Evolutionary conservation across 2,329 filamentous ascomycete species (phyloP).

Genomic region (Epichloe scottii): DNA sequence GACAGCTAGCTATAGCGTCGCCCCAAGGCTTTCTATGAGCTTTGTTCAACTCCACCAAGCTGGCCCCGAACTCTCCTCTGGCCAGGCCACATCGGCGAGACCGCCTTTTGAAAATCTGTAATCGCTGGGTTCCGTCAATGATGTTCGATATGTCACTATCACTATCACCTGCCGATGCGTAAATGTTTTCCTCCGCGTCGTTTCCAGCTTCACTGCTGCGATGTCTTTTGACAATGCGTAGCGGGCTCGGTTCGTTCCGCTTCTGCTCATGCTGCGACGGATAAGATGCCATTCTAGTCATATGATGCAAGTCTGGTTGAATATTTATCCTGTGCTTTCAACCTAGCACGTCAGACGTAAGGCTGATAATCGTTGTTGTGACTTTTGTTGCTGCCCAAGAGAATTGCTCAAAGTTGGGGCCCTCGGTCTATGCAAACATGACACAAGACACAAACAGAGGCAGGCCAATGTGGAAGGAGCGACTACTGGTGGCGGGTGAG

Average conservation of each 20-base stretch:
- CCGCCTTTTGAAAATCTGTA: conserved; percentile 8
- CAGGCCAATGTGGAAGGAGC: conserved; percentile 3
- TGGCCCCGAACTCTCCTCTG: conserved; percentile 2
- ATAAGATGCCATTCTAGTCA: conserved; percentile 22
- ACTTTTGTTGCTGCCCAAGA: background rate
- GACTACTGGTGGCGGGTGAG: background rate
- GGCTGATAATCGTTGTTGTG: background rate
- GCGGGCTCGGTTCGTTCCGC: conserved; percentile 28
- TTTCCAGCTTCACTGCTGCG: background rate
- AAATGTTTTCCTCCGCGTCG: background rate
- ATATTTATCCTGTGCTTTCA: background rate
- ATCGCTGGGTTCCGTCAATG: background rate
- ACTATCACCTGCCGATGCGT: background rate
- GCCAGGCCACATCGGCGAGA: background rate
- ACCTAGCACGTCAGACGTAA: background rate
- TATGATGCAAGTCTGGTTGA: background rate
- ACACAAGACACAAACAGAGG: background rate
- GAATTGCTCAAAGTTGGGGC: background rate
- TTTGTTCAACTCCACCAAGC: conserved; percentile 6
- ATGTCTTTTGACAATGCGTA: conserved; percentile 35
- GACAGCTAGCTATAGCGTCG: conserved; percentile 8
- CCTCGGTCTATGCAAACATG: background rate
- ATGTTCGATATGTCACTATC: conserved; percentile 1
- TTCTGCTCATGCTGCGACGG: background rate
- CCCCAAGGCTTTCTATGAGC: conserved; percentile 6